Evolutionary conservation across 805 yeast genomes (phyloP).

Genomic region (Candida arabinofermentans): DNA sequence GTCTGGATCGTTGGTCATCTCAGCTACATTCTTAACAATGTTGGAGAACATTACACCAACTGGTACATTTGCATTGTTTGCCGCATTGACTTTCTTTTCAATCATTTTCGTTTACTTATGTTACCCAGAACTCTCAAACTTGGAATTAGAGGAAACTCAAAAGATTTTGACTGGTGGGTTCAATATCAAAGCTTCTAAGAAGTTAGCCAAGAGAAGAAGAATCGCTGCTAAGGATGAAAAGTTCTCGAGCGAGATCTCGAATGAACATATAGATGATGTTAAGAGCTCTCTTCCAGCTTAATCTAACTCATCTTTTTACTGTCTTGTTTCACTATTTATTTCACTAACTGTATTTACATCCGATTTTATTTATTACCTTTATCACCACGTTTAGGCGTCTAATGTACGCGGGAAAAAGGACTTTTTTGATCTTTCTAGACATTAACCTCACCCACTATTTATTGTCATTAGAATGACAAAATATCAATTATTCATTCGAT

Average conservation of each 20-base stretch:
- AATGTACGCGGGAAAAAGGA: too few species aligned
- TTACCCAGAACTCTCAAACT: conserved; percentile 88
- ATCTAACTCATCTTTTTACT: background rate
- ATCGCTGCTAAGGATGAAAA: background rate
- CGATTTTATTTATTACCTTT: too few species aligned
- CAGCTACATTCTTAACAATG: conserved; percentile 50
- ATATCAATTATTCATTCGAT: too few species aligned
- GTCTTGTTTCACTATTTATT: background rate
- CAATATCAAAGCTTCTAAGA: conserved; percentile 64
- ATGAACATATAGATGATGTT: conserved; percentile 9
- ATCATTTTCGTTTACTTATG: conserved; percentile 73
- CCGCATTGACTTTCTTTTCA: conserved; percentile 71
- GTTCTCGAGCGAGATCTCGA: conserved; percentile 1
- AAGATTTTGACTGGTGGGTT: conserved; percentile 78
- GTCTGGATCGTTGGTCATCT: conserved; percentile 51
- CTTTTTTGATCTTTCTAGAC: too few species aligned
- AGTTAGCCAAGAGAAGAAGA: conserved; percentile 46
- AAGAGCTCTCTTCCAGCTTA: background rate
- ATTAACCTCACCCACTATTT: too few species aligned
- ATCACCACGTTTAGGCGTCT: too few species aligned
- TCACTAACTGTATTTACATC: too few species aligned
- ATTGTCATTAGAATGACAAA: too few species aligned
- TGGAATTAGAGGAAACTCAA: conserved; percentile 90
- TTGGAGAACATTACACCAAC: conserved; percentile 48
- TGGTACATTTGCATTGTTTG: conserved; percentile 70